Conservation (phyloP, 176 grass and related monocot genomes). For the Leersia perrieri region DNA sequence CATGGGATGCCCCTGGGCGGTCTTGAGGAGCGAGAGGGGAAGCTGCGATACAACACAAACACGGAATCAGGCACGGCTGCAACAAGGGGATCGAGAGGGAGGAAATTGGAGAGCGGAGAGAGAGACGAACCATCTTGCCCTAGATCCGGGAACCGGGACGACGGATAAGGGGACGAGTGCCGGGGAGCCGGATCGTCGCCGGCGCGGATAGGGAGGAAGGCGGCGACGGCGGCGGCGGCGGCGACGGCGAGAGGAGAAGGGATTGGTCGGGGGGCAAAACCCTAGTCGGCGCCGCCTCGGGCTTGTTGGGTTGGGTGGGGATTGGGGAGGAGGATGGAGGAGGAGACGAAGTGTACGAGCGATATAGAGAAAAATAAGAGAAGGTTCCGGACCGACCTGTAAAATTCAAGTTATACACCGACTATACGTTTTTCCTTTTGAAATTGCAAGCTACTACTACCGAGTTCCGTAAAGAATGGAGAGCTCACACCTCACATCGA, state of each 20-base stretch:
- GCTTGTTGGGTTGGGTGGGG: background rate
- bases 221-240: background rate
- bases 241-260: background rate
- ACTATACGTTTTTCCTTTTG: no score
- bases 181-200: background rate
- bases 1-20: slow-evolving; percentile 99
- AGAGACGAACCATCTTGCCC: slow-evolving; percentile 36
- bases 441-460: no score
- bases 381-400: no score
- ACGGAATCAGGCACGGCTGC: slow-evolving; percentile 31
- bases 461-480: no score
- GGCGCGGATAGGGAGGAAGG: background rate
- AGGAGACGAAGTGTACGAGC: no score
- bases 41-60: slow-evolving; percentile 52
- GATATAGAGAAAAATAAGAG: no score
- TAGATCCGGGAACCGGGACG: slow-evolving; percentile 21
- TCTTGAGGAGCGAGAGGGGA: slow-evolving; percentile 96
- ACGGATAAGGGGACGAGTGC: background rate
- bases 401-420: no score
- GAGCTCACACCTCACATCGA: no score
- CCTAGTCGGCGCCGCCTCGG: slow-evolving; percentile 24
- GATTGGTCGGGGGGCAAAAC: slow-evolving; percentile 27
- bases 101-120: background rate
- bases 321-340: background rate
- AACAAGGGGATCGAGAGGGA: slow-evolving; percentile 18